Conservation (phyloP, 1,284 basidiomycete species). For the Apiotrichum gracile region DNA sequence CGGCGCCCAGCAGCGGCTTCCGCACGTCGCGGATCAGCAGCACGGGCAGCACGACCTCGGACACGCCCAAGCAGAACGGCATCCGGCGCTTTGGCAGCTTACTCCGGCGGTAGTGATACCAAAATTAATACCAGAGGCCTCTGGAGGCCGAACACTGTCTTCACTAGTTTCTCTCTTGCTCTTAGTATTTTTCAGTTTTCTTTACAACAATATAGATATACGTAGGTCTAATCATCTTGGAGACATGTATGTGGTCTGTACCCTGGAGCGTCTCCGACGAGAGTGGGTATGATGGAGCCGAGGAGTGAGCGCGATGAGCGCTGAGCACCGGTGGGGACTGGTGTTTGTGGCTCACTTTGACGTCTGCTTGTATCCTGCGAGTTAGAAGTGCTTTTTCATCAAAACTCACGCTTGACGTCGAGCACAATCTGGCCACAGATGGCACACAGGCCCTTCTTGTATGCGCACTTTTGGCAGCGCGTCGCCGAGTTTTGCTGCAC, state of each 20-base stretch:
- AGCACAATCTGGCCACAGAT: conserved; percentile 46
- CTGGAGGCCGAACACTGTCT: background rate
- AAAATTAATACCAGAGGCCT: background rate
- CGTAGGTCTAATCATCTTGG: background rate
- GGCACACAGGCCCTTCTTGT: conserved; percentile 48
- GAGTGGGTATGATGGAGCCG: too few relatives aligned
- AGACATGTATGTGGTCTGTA: background rate
- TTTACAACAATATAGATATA: background rate
- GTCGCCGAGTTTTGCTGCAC: conserved; percentile 43
- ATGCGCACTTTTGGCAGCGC: conserved; percentile 47
- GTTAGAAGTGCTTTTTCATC: background rate
- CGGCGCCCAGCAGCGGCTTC: background rate
- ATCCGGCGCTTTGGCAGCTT: conserved; percentile 35
- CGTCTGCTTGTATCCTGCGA: conserved; percentile 38
- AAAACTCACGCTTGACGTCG: conserved; percentile 34
- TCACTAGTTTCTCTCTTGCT: background rate
- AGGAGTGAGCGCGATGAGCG: too few relatives aligned
- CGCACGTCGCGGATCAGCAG: too few relatives aligned
- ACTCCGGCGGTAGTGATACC: conserved; percentile 18
- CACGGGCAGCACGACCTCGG: background rate
- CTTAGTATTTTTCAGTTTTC: background rate
- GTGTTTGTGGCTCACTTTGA: conserved; percentile 27
- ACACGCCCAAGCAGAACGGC: background rate
- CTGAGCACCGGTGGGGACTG: too few relatives aligned
- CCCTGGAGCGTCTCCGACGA: too few relatives aligned